Conservation (phyloP, 345 rosid species). For the Combretum micranthum region DNA sequence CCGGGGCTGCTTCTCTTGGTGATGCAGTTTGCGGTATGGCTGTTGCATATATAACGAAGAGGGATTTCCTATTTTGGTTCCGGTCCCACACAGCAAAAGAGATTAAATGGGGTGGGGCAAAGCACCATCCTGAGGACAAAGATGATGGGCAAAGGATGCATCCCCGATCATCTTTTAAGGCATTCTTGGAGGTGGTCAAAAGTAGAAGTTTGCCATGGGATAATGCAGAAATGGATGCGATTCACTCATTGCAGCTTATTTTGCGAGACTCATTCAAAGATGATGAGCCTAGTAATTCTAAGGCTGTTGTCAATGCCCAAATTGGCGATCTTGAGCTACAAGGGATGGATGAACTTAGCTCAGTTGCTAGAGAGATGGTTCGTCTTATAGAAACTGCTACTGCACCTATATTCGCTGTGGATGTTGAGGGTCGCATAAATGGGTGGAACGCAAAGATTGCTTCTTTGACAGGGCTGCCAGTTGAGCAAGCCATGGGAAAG, state of each 20-base stretch:
- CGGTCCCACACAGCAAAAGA: slow-evolving; percentile 96
- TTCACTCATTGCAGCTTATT: slow-evolving; percentile 96
- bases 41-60: slow-evolving; percentile 80
- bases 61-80: slow-evolving; percentile 92
- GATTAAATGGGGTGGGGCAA: slow-evolving; percentile 99
- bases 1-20: slow-evolving; percentile 76
- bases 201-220: slow-evolving; percentile 95
- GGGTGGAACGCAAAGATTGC: slow-evolving; percentile 97
- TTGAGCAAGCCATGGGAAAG: slow-evolving; percentile 95
- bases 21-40: slow-evolving; percentile 99
- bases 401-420: slow-evolving; percentile 97
- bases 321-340: slow-evolving; percentile 54
- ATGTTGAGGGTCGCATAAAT: slow-evolving; percentile 67
- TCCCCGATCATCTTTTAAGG: slow-evolving; percentile 95
- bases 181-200: slow-evolving; percentile 96
- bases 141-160: slow-evolving; percentile 97
- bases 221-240: slow-evolving; percentile 97
- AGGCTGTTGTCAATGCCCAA: slow-evolving; percentile 46
- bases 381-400: slow-evolving; percentile 96
- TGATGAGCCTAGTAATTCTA: slow-evolving; percentile 65
- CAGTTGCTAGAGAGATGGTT: slow-evolving; percentile 99
- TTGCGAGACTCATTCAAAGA: slow-evolving; percentile 84
- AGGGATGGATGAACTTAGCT: slow-evolving; percentile 84
- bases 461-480: slow-evolving; percentile 78
- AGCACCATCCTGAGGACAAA: slow-evolving; percentile 95